These are phyloP conservation scores for Beauveria sp. DNA, from an alignment of 2,329 filamentous ascomycete genomes.

Conservation along the genomic window DNA sequence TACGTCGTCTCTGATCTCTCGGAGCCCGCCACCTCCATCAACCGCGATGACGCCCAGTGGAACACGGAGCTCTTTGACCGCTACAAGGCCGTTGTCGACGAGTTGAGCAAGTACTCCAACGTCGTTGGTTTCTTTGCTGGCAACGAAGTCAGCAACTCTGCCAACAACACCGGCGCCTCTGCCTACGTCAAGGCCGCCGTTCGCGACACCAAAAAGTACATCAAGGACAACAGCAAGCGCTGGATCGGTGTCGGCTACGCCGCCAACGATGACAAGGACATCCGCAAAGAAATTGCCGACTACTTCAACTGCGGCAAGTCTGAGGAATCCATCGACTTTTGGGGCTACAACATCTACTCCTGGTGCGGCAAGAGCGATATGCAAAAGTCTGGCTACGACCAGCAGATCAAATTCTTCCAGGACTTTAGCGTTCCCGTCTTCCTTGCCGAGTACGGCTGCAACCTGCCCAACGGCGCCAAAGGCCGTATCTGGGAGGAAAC, in stretches of 20 bases:
- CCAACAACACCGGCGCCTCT: conserved; percentile 81
- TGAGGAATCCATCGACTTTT: conserved; percentile 76
- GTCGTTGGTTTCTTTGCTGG: conserved; percentile 96
- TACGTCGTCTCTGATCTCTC: conserved; percentile 91
- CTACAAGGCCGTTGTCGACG: conserved; percentile 79
- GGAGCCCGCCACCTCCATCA: conserved; percentile 75
- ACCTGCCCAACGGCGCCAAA: conserved; percentile 50
- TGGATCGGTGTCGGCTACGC: conserved; percentile 88
- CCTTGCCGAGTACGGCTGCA: conserved; percentile 99
- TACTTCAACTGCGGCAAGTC: conserved; percentile 87
- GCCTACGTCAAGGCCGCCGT: conserved; percentile 97
- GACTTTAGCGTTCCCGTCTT: conserved; percentile 91
- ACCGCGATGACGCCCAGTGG: conserved; percentile 73
- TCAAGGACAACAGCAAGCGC: conserved; percentile 71
- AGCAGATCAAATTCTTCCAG: conserved; percentile 77
- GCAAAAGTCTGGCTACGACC: conserved; percentile 67
- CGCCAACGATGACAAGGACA: conserved; percentile 82
- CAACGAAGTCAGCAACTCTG: conserved; percentile 89
- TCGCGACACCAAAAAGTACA: conserved; percentile 91
- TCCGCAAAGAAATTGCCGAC: conserved; percentile 72
- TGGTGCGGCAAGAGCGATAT: conserved; percentile 89
- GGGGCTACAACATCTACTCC: conserved; percentile 99
- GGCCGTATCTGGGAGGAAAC: conserved; percentile 83
- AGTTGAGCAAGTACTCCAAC: conserved; percentile 76
- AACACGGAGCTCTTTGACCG: conserved; percentile 67